Evolutionary conservation across 768 basidiomycete species (phyloP).

Genomic region (Leccinum pellstonianum): DNA sequence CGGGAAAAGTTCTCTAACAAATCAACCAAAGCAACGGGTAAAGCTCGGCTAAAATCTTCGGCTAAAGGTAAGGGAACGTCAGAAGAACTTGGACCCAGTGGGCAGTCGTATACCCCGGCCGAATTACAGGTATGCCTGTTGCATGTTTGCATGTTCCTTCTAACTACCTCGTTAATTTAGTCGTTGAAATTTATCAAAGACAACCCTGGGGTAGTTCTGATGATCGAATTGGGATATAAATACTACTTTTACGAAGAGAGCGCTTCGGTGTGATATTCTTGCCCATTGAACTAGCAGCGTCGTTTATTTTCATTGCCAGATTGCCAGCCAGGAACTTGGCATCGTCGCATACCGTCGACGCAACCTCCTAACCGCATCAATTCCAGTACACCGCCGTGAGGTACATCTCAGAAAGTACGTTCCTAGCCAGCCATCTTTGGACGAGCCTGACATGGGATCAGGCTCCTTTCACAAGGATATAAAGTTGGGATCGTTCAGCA

Average conservation of each 20-base stretch:
- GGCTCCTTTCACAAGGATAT: slow-evolving; percentile 74
- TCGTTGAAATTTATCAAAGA: slow-evolving; percentile 57
- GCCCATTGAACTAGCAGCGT: background rate
- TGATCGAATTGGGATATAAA: slow-evolving; percentile 86
- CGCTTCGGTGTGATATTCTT: slow-evolving; percentile 53
- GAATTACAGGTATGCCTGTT: slow-evolving; percentile 59
- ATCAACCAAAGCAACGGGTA: slow-evolving; percentile 36
- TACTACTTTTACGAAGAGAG: slow-evolving; percentile 83
- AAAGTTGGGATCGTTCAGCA: slow-evolving; percentile 85
- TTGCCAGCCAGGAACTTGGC: slow-evolving; percentile 74
- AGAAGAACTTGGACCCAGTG: slow-evolving; percentile 60
- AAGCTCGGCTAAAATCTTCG: slow-evolving; percentile 29
- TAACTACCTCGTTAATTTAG: slow-evolving; percentile 13
- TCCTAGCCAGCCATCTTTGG: background rate
- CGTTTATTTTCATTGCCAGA: slow-evolving; percentile 39
- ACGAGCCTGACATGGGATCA: slow-evolving; percentile 21
- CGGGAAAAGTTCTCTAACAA: slow-evolving; percentile 46
- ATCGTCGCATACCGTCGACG: slow-evolving; percentile 71
- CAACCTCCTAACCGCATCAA: slow-evolving; percentile 73
- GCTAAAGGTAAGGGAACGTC: slow-evolving; percentile 35
- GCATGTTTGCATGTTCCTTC: background rate
- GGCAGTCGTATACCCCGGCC: slow-evolving; percentile 70
- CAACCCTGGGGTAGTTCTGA: slow-evolving; percentile 63
- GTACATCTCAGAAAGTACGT: slow-evolving; percentile 74
- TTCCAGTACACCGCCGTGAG: slow-evolving; percentile 66